These are phyloP conservation scores for Termitomyces sp. DNA, from an alignment of 768 basidiomycete species.

Conservation along the genomic window DNA sequence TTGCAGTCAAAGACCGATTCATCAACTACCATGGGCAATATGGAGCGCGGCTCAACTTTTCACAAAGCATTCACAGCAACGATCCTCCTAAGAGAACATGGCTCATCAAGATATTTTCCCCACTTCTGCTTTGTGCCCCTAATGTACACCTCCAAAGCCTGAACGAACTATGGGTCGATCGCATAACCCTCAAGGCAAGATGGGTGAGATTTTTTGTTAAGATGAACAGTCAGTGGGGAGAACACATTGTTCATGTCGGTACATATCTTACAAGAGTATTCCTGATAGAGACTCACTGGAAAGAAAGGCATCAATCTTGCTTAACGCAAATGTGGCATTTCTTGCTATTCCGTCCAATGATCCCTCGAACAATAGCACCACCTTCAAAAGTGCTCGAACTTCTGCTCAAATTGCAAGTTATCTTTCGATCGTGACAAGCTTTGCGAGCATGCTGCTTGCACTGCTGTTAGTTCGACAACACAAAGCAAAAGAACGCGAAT, in stretches of 20 bases:
- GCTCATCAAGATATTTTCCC: constrained; percentile 37
- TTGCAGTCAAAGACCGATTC: constrained; percentile 20
- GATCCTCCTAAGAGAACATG: constrained; percentile 25
- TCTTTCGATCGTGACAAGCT: constrained; percentile 34
- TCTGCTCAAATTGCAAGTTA: constrained; percentile 36
- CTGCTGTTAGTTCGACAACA: constrained; percentile 39
- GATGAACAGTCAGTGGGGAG: constrained; percentile 21
- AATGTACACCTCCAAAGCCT: constrained; percentile 34
- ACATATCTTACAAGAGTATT: not conserved
- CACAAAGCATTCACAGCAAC: constrained; percentile 17
- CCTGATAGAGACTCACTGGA: constrained; percentile 22
- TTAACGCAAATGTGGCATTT: constrained; percentile 46
- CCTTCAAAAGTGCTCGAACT: constrained; percentile 12
- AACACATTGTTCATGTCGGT: constrained; percentile 17
- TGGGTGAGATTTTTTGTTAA: constrained; percentile 35
- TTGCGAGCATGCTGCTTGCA: constrained; percentile 38
- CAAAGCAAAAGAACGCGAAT: constrained; percentile 24
- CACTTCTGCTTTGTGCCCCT: constrained; percentile 39
- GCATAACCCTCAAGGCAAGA: constrained; percentile 25
- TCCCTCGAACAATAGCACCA: constrained; percentile 22
- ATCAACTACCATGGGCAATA: constrained; percentile 38
- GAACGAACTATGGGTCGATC: constrained; percentile 43
- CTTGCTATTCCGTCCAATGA: constrained; percentile 39
- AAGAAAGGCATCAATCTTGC: constrained; percentile 39
- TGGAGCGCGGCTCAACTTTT: constrained; percentile 32